Evolutionary conservation across 164 flowering plant genomes (phyloP).

Genomic region (Amborella trichopoda): DNA sequence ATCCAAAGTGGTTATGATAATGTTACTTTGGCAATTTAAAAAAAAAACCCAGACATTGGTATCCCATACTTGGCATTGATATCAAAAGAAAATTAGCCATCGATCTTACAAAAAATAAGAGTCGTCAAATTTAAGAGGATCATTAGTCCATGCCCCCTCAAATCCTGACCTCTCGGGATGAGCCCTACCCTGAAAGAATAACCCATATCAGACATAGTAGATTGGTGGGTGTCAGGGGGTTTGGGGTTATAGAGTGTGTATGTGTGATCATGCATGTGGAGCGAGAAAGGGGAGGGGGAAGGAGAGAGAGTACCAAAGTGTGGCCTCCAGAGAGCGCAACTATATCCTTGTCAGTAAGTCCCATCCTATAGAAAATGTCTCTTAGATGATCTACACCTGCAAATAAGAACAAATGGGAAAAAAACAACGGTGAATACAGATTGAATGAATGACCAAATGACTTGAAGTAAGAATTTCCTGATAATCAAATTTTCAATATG

Average conservation of each 20-base stretch:
- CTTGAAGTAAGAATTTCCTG: too few relatives aligned
- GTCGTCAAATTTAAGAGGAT: conserved; percentile 82
- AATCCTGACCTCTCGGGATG: conserved; percentile 82
- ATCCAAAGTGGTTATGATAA: too few relatives aligned
- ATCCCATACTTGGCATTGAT: not conserved
- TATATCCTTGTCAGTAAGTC: conserved; percentile 83
- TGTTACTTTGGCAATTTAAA: too few relatives aligned
- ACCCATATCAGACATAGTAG: not conserved
- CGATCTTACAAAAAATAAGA: conserved; percentile 68
- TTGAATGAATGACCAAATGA: too few relatives aligned
- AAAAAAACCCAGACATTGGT: too few relatives aligned
- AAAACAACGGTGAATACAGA: not conserved
- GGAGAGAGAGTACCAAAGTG: conserved; percentile 43
- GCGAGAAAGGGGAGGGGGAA: not conserved
- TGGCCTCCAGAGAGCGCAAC: conserved; percentile 90
- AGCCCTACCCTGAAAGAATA: conserved; percentile 55
- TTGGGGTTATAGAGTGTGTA: too few relatives aligned
- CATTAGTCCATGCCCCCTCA: conserved; percentile 88
- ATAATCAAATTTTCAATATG: too few relatives aligned
- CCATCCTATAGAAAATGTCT: conserved; percentile 80
- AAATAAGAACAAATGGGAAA: conserved; percentile 7
- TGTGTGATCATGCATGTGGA: not conserved
- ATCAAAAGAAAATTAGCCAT: not conserved
- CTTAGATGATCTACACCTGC: conserved; percentile 65
- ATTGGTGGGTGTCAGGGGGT: too few relatives aligned